Conservation (phyloP, 257 asterid genomes). For the Scutellaria baicalensis region DNA sequence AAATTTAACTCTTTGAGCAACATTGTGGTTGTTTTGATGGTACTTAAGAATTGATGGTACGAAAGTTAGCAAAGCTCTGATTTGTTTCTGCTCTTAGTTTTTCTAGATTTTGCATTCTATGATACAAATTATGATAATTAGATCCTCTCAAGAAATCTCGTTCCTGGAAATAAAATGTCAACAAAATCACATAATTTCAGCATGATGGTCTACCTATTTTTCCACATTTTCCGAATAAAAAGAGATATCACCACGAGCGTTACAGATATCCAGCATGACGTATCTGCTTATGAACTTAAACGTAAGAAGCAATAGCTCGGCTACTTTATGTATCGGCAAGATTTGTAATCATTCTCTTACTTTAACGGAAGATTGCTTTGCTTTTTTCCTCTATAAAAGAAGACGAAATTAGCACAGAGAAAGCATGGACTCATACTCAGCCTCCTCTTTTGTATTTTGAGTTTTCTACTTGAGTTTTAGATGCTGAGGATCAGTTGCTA, state of each 20-base stretch:
- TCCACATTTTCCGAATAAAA: background rate
- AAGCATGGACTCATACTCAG: background rate
- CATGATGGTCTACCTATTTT: background rate
- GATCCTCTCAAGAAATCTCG: background rate
- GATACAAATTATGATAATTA: background rate
- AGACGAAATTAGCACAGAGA: background rate
- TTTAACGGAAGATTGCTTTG: background rate
- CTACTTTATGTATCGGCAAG: slow-evolving; percentile 14
- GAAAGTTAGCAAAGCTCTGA: no score
- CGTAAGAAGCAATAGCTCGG: slow-evolving; percentile 1
- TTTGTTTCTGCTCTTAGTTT: background rate
- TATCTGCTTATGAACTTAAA: slow-evolving; percentile 5
- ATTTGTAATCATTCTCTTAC: slow-evolving; percentile 11
- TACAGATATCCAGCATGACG: background rate
- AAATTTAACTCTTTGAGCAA: background rate
- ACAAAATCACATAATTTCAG: background rate
- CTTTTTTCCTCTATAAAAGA: slow-evolving; percentile 12
- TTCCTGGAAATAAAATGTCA: background rate
- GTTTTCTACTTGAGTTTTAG: background rate
- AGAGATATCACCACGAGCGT: background rate
- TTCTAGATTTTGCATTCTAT: background rate
- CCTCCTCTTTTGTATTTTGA: no score
- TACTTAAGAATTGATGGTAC: background rate
- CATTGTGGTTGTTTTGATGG: background rate
- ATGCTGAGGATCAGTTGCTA: background rate